phyloP scores from a whole-genome alignment of 2,329 filamentous ascomycete genomes.

The Ophiosphaerella korrae region DNA sequence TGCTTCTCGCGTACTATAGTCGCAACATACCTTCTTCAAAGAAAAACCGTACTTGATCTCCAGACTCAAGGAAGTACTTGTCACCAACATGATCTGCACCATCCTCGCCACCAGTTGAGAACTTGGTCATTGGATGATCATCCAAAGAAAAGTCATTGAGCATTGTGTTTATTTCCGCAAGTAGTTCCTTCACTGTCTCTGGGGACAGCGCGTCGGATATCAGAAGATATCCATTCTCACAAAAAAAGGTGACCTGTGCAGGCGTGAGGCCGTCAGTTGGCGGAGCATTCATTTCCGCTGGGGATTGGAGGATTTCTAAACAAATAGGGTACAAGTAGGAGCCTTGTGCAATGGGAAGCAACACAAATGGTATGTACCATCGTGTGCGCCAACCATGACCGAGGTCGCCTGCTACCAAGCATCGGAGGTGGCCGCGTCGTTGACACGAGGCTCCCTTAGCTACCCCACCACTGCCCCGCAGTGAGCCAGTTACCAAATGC shows the following conservation, averaged over 20 bases:
- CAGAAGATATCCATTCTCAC: conserved; percentile 86
- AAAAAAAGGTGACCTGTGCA: conserved; percentile 73
- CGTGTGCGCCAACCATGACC: background rate
- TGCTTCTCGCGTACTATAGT: background rate
- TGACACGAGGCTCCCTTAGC: background rate
- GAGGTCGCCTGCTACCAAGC: conserved; percentile 11
- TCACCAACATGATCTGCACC: conserved; percentile 82
- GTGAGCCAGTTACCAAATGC: no score
- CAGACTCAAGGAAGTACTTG: conserved; percentile 88
- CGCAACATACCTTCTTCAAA: conserved; percentile 73
- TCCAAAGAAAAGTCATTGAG: conserved; percentile 78
- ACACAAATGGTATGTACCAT: background rate
- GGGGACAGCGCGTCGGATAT: conserved; percentile 76
- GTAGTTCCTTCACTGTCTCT: conserved; percentile 68
- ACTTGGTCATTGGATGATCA: conserved; percentile 89
- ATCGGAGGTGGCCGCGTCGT: conserved; percentile 29
- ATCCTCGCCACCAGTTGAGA: conserved; percentile 79
- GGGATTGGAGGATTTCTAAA: background rate
- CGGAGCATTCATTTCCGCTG: conserved; percentile 22
- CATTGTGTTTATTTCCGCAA: conserved; percentile 75
- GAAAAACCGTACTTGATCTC: conserved; percentile 94
- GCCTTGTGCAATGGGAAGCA: background rate
- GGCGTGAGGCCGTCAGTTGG: conserved; percentile 65
- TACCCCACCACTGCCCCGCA: conserved; percentile 6
- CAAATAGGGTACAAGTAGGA: background rate